These are phyloP conservation scores for Piedraia hortae DNA, from an alignment of 2,329 filamentous ascomycete genomes.

Conservation along the genomic window DNA sequence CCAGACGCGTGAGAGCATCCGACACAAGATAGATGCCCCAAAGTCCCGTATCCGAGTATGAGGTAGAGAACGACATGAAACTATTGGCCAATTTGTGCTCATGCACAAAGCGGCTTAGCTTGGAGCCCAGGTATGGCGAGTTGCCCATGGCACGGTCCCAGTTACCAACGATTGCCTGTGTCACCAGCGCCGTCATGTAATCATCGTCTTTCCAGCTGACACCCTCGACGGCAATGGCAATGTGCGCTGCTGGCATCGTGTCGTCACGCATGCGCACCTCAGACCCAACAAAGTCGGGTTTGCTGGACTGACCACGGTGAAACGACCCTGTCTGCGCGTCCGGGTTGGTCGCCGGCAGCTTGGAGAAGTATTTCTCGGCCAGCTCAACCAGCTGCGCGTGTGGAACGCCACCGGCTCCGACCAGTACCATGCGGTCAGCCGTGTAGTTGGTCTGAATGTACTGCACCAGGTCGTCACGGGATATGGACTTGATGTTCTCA, in stretches of 20 bases:
- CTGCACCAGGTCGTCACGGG: conserved; percentile 63
- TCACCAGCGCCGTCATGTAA: conserved; percentile 94
- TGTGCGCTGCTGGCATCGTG: conserved; percentile 85
- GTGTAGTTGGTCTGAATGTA: conserved; percentile 99
- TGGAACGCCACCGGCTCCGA: conserved; percentile 77
- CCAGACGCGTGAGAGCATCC: conserved; percentile 62
- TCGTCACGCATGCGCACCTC: conserved; percentile 91
- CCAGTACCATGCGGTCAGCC: conserved; percentile 95
- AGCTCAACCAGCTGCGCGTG: conserved; percentile 86
- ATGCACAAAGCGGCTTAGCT: conserved; percentile 83
- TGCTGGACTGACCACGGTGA: conserved; percentile 44
- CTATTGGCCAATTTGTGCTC: conserved; percentile 91
- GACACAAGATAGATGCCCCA: conserved; percentile 98
- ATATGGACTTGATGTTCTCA: conserved; percentile 94
- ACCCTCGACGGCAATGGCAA: conserved; percentile 94
- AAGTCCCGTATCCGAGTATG: conserved; percentile 97
- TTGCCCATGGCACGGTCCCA: conserved; percentile 98
- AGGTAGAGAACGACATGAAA: conserved; percentile 99
- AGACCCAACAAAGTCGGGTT: conserved; percentile 86
- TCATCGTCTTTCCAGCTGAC: conserved; percentile 98
- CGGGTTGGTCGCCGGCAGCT: conserved; percentile 47
- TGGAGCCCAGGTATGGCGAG: conserved; percentile 90
- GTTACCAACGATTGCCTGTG: conserved; percentile 97
- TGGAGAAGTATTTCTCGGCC: conserved; percentile 82
- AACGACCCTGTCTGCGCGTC: conserved; percentile 44